Percentiles rank a stretch among this genome's conserved stretches.
These are phyloP conservation scores for Plasmopara muralis DNA, from an alignment of 352 stramenopile species.

Conservation along the genomic window DNA sequence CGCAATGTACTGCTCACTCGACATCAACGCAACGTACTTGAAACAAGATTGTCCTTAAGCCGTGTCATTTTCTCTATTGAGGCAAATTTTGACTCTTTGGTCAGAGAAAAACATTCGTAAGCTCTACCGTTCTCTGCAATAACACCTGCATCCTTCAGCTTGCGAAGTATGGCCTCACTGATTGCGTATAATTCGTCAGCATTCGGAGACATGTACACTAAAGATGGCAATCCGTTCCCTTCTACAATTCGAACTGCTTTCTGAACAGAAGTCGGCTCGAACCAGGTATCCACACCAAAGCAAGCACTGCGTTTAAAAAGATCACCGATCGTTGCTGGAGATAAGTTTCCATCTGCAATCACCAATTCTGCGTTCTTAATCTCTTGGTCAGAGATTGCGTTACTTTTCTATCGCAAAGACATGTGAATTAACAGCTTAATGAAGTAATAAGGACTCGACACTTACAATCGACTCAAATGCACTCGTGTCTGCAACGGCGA, in stretches of 20 bases:
- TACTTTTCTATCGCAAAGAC: slow-evolving; percentile 30
- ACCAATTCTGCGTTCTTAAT: slow-evolving; percentile 52
- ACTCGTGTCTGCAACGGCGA: slow-evolving; percentile 83
- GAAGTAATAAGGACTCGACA: background rate
- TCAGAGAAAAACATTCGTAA: slow-evolving; percentile 49
- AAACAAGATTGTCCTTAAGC: slow-evolving; percentile 66
- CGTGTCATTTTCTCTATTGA: slow-evolving; percentile 37
- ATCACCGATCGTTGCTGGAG: slow-evolving; percentile 31
- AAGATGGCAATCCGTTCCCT: slow-evolving; percentile 30
- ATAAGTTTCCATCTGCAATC: slow-evolving; percentile 75
- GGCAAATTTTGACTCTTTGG: slow-evolving; percentile 37
- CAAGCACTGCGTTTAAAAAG: slow-evolving; percentile 41
- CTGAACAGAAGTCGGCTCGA: slow-evolving; percentile 81
- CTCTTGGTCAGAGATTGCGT: slow-evolving; percentile 31
- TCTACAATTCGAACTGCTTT: slow-evolving; percentile 68
- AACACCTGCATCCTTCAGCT: slow-evolving; percentile 17
- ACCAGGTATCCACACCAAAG: slow-evolving; percentile 52
- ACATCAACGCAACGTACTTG: slow-evolving; percentile 21
- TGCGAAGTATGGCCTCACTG: slow-evolving; percentile 43
- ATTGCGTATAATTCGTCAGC: slow-evolving; percentile 68
- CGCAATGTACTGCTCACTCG: background rate
- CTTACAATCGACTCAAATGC: slow-evolving; percentile 71
- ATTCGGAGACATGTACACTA: slow-evolving; percentile 78
- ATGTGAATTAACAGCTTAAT: background rate
- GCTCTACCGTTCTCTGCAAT: slow-evolving; percentile 9